Evolutionary conservation across 805 yeast species (phyloP).

Genomic region (Metschnikowia bowlesiae): DNA sequence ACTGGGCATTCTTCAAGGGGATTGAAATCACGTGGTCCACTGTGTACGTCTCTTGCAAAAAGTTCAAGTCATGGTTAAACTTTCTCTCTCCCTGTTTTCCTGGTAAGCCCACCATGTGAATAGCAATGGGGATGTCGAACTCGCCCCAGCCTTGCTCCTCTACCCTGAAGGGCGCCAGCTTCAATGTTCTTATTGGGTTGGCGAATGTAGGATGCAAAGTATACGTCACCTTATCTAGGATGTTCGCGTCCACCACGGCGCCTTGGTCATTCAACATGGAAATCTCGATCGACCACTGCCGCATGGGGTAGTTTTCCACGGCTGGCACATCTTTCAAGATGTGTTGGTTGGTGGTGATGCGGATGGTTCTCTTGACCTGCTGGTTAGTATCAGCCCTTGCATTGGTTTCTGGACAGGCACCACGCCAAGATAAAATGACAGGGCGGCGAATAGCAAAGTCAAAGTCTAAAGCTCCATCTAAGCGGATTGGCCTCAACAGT

Average conservation of each 20-base stretch:
- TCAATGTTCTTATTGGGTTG: constrained; percentile 78
- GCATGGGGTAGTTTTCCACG: constrained; percentile 89
- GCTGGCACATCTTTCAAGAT: constrained; percentile 76
- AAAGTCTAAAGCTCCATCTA: neutral
- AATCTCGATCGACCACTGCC: constrained; percentile 85
- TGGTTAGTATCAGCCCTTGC: constrained; percentile 11
- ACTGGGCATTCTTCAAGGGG: constrained; percentile 66
- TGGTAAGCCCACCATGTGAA: constrained; percentile 53
- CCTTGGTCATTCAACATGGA: constrained; percentile 74
- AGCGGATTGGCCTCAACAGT: neutral
- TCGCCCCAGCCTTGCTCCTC: constrained; percentile 99
- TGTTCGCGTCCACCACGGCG: constrained; percentile 75
- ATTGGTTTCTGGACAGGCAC: neutral
- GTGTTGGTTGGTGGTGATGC: constrained; percentile 83
- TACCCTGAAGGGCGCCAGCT: constrained; percentile 79
- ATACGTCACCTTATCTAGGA: constrained; percentile 90
- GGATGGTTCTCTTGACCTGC: constrained; percentile 76
- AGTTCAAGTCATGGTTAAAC: constrained; percentile 84
- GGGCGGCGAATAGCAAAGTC: neutral
- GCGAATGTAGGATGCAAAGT: constrained; percentile 92
- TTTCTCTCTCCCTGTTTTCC: constrained; percentile 90
- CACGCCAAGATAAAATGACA: neutral
- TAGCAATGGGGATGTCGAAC: constrained; percentile 78
- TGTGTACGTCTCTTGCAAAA: constrained; percentile 68
- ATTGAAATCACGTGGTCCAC: constrained; percentile 73